Evolutionary conservation across 139 green algal species (phyloP), one percentile per base, ranked within the genome.

Genomic region (Helicosporidium sp.): DNA sequence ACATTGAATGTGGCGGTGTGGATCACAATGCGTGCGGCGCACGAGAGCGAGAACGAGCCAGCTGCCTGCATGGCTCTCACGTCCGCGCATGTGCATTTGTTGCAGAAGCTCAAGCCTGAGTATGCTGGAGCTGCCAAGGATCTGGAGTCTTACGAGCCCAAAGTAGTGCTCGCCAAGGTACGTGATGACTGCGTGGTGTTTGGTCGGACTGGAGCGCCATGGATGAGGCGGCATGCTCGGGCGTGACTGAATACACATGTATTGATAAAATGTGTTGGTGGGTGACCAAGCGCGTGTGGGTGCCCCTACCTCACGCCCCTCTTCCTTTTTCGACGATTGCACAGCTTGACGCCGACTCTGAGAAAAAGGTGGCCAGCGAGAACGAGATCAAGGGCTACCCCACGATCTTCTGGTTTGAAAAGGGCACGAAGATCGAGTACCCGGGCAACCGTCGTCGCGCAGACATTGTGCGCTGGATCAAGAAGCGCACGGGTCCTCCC

Each of bases 401-500:
- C 43, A 89, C 80, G 5, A 44, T 91, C 43, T 84, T 85, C 61
- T 92, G 79, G 79, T 87, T 92, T 54, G 60, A 82, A 23, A 59
- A 89, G 22, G 81, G 79, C 40, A 68, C 85, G n/a, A n/a, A n/a
- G n/a, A n/a, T n/a, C n/a, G n/a, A n/a, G n/a, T n/a, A n/a, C n/a
- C n/a, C n/a, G n/a, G n/a, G n/a, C n/a, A n/a, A n/a, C n/a, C n/a
- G n/a, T n/a, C n/a, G n/a, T n/a, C n/a, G n/a, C n/a, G n/a, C n/a
- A 5, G 69, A 68, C 52, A 90, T 93, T 20, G 54, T 82, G 1
- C 39, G 33, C 22, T 93, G 82, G 82, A 48, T 93, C 2, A 82
- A 80, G 64, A 91, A 89, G 70, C 87, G 84, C 72, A 79, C 78
- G n/a, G 82, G 82, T 25, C 81, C 81, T 17, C 43, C 75, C 43